Percentiles rank a stretch among this genome's conserved stretches.
Conservation (phyloP, 331 rosid genomes). For the Pyrus hybrid region DNA sequence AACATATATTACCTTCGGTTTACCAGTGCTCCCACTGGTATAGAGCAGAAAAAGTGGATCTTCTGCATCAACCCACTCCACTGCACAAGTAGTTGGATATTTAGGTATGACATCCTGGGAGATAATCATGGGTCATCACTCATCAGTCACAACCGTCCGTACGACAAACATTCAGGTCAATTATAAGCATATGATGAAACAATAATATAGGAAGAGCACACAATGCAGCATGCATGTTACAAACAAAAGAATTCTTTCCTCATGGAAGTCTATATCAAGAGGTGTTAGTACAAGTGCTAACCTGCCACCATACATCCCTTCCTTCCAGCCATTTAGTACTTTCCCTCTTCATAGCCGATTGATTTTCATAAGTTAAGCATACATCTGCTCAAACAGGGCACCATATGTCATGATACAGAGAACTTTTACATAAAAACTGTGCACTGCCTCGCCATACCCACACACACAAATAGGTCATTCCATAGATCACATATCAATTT, state of each 20-base stretch:
- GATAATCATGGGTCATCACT: conserved; percentile 14
- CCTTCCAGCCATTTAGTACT: conserved; percentile 72
- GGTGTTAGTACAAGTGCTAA: conserved; percentile 19
- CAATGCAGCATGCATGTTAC: conserved; percentile 12
- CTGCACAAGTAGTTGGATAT: conserved; percentile 70
- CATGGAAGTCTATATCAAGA: neutral
- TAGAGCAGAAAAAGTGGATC: conserved; percentile 92
- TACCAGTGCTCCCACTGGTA: conserved; percentile 99
- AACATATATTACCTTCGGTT: conserved; percentile 67
- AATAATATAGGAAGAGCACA: conserved; percentile 7
- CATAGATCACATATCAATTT: conserved; percentile 8
- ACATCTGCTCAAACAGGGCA: conserved; percentile 33
- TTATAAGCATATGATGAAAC: conserved; percentile 4
- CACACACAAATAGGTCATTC: neutral
- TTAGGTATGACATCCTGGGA: conserved; percentile 71
- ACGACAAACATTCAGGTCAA: neutral
- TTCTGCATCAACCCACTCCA: conserved; percentile 99
- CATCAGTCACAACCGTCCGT: conserved; percentile 1
- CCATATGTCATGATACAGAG: neutral
- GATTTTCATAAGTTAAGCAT: conserved; percentile 70
- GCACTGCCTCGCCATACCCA: neutral
- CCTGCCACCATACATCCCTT: conserved; percentile 99
- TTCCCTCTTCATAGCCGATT: conserved; percentile 52
- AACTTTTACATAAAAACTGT: neutral
- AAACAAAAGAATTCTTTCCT: neutral